phyloP scores from a whole-genome alignment of 75 land plant species.

The Azolla pinnata region DNA sequence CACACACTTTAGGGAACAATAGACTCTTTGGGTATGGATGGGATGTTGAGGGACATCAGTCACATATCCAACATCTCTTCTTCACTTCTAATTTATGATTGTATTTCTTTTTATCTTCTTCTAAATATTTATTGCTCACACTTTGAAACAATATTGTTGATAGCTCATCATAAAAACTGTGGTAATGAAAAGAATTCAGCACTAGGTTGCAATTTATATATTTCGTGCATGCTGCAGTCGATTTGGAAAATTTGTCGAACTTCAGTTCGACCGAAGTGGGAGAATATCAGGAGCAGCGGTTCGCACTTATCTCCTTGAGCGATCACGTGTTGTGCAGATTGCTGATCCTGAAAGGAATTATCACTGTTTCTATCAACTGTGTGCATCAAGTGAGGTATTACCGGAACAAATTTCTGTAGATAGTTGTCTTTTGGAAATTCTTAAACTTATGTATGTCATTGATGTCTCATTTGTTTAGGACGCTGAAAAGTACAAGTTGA shows the following conservation, averaged over 20 bases:
- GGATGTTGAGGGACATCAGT: too few species aligned
- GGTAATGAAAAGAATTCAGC: too few species aligned
- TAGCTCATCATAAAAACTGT: too few species aligned
- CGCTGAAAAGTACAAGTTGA: constrained; percentile 69
- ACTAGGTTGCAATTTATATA: not conserved
- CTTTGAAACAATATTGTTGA: too few species aligned
- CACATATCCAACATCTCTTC: too few species aligned
- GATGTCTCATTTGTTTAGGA: constrained; percentile 38
- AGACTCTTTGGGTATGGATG: too few species aligned
- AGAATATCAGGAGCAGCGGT: constrained; percentile 68
- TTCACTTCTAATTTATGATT: too few species aligned
- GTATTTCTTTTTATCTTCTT: too few species aligned
- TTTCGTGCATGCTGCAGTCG: constrained; percentile 32
- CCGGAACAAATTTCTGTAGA: too few species aligned
- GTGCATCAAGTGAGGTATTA: constrained; percentile 53
- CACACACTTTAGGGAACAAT: too few species aligned
- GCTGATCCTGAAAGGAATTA: constrained; percentile 60
- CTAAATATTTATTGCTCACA: too few species aligned
- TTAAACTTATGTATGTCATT: too few species aligned
- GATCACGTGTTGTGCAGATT: constrained; percentile 64
- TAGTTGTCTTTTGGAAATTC: not conserved
- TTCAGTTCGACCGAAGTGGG: constrained; percentile 64
- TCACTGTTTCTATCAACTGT: constrained; percentile 65
- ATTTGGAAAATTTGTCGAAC: constrained; percentile 67
- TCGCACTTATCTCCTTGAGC: constrained; percentile 58